Conservation (phyloP, 2,329 filamentous ascomycete species). For the Epichloe bromicola region DNA sequence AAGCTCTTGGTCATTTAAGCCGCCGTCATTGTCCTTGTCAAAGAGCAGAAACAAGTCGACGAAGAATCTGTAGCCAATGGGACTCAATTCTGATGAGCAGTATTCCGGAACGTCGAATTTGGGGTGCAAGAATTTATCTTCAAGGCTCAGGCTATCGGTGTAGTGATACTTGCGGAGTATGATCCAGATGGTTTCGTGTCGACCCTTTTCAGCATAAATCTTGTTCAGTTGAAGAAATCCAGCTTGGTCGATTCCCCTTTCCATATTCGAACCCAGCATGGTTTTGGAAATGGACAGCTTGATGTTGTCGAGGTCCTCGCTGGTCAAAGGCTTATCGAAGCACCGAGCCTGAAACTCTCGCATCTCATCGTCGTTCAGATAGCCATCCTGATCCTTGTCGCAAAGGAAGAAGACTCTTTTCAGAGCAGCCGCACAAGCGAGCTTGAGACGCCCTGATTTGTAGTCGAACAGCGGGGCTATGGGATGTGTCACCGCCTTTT, state of each 20-base stretch:
- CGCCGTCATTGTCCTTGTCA: conserved; percentile 95
- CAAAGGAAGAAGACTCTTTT: conserved; percentile 90
- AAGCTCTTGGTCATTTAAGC: conserved; percentile 75
- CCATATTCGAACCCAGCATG: conserved; percentile 46
- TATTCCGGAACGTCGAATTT: conserved; percentile 90
- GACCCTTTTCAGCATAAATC: conserved; percentile 91
- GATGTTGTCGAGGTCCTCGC: conserved; percentile 79
- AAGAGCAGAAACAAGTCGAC: conserved; percentile 91
- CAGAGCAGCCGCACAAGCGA: conserved; percentile 73
- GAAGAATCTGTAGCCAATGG: conserved; percentile 91
- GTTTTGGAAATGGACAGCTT: conserved; percentile 71
- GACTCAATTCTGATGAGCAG: conserved; percentile 85
- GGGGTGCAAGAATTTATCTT: conserved; percentile 82
- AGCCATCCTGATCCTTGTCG: conserved; percentile 92
- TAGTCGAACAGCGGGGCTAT: conserved; percentile 95
- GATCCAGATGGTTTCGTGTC: conserved; percentile 97
- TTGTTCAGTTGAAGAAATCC: conserved; percentile 89
- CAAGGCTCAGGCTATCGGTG: conserved; percentile 84
- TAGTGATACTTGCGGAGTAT: conserved; percentile 92
- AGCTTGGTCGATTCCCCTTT: conserved; percentile 63
- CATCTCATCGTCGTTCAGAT: conserved; percentile 81
- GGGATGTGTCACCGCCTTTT: conserved; percentile 94
- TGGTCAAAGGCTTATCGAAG: conserved; percentile 74
- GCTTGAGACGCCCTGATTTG: conserved; percentile 81
- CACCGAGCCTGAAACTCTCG: conserved; percentile 82